Conservation (phyloP, 805 yeast genomes). For the Monosporozyma solicola region DNA sequence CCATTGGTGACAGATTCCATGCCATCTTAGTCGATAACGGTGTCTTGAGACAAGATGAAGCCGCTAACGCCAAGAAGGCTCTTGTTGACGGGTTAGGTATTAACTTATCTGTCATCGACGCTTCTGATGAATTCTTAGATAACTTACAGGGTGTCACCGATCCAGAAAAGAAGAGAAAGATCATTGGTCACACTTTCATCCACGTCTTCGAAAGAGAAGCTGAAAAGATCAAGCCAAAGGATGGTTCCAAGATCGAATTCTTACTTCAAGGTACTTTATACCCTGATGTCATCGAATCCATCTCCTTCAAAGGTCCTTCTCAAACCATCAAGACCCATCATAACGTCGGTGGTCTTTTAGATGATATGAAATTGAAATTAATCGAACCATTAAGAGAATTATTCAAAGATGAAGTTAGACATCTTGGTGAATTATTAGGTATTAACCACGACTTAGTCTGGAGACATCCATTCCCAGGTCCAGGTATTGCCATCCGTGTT, state of each 20-base stretch:
- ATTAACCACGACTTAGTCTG: conserved; percentile 95
- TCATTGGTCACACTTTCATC: conserved; percentile 95
- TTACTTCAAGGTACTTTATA: conserved; percentile 94
- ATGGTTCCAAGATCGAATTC: conserved; percentile 85
- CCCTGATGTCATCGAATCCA: conserved; percentile 97
- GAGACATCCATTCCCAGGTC: conserved; percentile 99
- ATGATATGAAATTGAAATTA: conserved; percentile 95
- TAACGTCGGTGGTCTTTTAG: conserved; percentile 96
- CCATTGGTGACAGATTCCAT: conserved; percentile 97
- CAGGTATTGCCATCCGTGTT: conserved; percentile 98
- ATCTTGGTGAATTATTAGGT: conserved; percentile 87
- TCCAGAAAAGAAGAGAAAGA: conserved; percentile 98
- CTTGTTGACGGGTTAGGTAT: conserved; percentile 90
- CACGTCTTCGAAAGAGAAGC: conserved; percentile 96
- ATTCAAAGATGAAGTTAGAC: conserved; percentile 98
- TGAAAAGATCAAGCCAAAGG: conserved; percentile 78
- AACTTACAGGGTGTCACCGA: conserved; percentile 91
- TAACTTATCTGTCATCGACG: conserved; percentile 90
- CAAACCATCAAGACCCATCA: conserved; percentile 99
- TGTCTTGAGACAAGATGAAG: conserved; percentile 92
- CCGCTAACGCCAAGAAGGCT: conserved; percentile 78
- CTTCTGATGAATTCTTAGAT: conserved; percentile 77
- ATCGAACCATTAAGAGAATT: conserved; percentile 98
- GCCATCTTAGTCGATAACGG: conserved; percentile 98
- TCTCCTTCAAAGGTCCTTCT: conserved; percentile 98